Evolutionary conservation across 2,329 filamentous ascomycete species (phyloP).

Genomic region (Verruconis gallopava): DNA sequence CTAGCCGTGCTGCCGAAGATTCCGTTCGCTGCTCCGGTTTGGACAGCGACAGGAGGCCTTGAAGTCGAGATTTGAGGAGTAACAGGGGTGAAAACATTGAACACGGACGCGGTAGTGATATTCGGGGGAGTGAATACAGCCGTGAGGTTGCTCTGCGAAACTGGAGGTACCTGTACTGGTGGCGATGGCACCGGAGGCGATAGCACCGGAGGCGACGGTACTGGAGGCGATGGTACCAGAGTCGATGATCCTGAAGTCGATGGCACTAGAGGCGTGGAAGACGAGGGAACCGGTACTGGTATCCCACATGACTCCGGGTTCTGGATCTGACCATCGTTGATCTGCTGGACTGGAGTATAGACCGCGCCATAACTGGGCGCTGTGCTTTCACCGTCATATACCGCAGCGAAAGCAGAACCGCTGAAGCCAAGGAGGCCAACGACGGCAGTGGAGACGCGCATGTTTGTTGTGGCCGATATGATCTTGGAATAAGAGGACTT

Average conservation of each 20-base stretch:
- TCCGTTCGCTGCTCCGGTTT: neutral
- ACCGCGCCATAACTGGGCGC: no score
- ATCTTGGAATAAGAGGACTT: no score
- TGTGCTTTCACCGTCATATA: no score
- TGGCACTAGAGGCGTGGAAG: neutral
- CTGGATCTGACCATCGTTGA: slow-evolving; percentile 10
- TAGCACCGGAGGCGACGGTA: neutral
- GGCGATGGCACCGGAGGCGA: neutral
- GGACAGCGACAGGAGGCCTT: neutral
- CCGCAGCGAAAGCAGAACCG: neutral
- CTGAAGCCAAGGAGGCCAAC: neutral
- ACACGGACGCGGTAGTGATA: no score
- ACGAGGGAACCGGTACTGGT: neutral
- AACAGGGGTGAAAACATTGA: no score
- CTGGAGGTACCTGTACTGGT: neutral
- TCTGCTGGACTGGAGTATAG: slow-evolving; percentile 7
- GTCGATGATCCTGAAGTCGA: neutral
- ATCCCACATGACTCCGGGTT: slow-evolving; percentile 1
- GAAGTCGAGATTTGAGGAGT: no score
- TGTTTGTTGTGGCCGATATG: no score
- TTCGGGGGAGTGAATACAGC: no score
- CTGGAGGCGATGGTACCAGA: neutral
- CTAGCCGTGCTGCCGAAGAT: neutral
- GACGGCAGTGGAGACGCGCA: neutral
- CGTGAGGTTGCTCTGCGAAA: no score